Evolutionary conservation across 176 grass and related monocot genomes (phyloP).

Genomic region (Panicum miliaceum): DNA sequence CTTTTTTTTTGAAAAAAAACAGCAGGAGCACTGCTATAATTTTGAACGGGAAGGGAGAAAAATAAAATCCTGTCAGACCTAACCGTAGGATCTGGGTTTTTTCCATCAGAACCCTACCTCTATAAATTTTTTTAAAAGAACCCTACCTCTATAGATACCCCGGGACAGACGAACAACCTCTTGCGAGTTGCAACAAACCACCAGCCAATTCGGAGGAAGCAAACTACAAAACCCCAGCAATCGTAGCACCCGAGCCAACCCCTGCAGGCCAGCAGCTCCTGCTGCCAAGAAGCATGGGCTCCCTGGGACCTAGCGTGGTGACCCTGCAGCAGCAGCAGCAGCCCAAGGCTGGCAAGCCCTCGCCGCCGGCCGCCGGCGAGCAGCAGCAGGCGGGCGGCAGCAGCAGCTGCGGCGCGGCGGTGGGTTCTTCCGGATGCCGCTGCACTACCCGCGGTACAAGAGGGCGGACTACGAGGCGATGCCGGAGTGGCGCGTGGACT

Average conservation of each 20-base stretch:
- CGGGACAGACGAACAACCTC: too few relatives aligned
- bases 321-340: conserved; percentile 18
- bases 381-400: not conserved
- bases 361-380: not conserved
- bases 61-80: not conserved
- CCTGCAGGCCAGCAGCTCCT: not conserved
- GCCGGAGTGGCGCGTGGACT: conserved; percentile 82
- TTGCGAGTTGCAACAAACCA: conserved; percentile 34
- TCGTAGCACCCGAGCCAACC: not conserved
- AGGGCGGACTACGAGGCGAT: conserved; percentile 83
- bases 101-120: not conserved
- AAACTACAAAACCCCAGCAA: not conserved
- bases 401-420: not conserved
- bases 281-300: conserved; percentile 25
- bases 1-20: too few relatives aligned
- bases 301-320: conserved; percentile 29
- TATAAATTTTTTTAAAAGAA: too few relatives aligned
- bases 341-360: not conserved
- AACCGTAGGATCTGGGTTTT: not conserved
- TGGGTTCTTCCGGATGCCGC: conserved; percentile 60
- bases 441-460: conserved; percentile 75
- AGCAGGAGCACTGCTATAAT: too few relatives aligned
- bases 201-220: not conserved
- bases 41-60: not conserved
- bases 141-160: conserved; percentile 40